These are phyloP conservation scores for Scenedesmus sp. DNA, from an alignment of 163 green algal species.

Conservation along the genomic window DNA sequence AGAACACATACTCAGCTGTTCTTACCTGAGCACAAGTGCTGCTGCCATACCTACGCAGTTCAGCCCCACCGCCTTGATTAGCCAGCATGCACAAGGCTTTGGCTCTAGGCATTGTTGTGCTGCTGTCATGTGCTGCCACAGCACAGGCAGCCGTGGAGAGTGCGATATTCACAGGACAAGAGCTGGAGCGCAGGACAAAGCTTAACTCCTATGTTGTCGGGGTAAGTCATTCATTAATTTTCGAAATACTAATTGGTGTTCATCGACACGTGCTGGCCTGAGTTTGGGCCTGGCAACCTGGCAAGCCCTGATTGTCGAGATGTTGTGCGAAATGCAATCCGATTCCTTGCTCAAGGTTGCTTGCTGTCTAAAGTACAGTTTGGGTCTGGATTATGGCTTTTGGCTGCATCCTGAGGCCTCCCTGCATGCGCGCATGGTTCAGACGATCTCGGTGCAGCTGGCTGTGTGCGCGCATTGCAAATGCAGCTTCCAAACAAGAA, in stretches of 20 bases:
- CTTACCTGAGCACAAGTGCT: not conserved
- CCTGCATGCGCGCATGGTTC: not conserved
- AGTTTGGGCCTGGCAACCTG: not conserved
- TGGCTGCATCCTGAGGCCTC: not conserved
- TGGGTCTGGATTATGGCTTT: not conserved
- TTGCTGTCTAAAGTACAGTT: not conserved
- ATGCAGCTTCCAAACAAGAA: too few species aligned
- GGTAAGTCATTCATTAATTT: not conserved
- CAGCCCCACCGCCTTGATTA: not conserved
- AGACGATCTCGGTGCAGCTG: not conserved
- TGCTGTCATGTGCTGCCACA: not conserved
- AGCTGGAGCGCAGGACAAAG: not conserved
- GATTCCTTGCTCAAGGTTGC: not conserved
- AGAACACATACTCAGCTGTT: not conserved
- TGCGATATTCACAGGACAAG: not conserved
- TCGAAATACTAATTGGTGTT: not conserved
- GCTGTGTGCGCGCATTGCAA: not conserved
- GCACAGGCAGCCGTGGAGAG: slow-evolving; percentile 18
- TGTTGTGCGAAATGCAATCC: not conserved
- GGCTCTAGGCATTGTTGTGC: not conserved
- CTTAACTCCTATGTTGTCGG: slow-evolving; percentile 11
- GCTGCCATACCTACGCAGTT: not conserved
- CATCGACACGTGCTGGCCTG: not conserved
- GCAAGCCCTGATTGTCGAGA: not conserved
- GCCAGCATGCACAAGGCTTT: not conserved